phyloP scores from a whole-genome alignment of 768 basidiomycete genomes.

The Lyophyllum semitale region DNA sequence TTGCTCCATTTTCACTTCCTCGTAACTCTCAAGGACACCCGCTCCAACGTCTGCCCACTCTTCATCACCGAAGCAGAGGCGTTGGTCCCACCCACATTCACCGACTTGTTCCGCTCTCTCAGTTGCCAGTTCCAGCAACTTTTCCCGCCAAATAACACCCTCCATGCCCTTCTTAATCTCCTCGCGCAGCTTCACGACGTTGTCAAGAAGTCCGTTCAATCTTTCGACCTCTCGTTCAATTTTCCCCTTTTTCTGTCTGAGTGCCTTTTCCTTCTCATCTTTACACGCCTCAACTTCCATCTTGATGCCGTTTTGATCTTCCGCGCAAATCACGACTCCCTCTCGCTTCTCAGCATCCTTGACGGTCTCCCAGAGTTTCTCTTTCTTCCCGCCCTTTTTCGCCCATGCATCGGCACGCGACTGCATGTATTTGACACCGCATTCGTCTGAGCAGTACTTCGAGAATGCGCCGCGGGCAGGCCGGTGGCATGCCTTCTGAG shows the following conservation, averaged over 20 bases:
- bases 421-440: conserved; percentile 76
- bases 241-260: conserved; percentile 42
- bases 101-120: conserved; percentile 63
- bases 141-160: conserved; percentile 69
- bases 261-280: conserved; percentile 21
- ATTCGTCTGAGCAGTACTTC: conserved; percentile 91
- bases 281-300: conserved; percentile 25
- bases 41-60: conserved; percentile 73
- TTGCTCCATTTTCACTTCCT: conserved; percentile 38
- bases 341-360: conserved; percentile 70
- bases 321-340: conserved; percentile 59
- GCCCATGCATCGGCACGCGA: conserved; percentile 62
- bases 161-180: conserved; percentile 70
- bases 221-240: conserved; percentile 56
- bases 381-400: conserved; percentile 62
- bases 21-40: conserved; percentile 72
- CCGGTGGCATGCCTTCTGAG: conserved; percentile 72
- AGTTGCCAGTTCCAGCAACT: conserved; percentile 65
- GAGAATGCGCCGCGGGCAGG: conserved; percentile 82
- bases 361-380: conserved; percentile 73
- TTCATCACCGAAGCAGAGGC: conserved; percentile 81
- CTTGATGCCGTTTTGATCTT: conserved; percentile 23
- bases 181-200: conserved; percentile 62
- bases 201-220: conserved; percentile 54
- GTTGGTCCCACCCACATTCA: conserved; percentile 88